A percentile compares a stretch with the other conserved stretches of the same genome.
Evolutionary conservation across 805 yeast genomes (phyloP).

Genomic region (Metschnikowia orientalis): DNA sequence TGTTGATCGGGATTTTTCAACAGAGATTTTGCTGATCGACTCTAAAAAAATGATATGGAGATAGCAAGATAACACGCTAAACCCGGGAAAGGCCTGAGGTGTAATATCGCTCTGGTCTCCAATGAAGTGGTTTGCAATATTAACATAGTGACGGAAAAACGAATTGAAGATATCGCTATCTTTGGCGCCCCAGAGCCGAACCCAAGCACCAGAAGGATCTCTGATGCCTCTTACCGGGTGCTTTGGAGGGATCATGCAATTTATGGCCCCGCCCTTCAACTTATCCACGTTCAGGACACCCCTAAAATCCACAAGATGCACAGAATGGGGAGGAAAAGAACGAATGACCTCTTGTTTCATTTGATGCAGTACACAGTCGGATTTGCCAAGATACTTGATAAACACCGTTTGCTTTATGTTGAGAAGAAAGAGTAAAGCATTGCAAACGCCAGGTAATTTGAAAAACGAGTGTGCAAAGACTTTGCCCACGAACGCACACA

Average conservation of each 20-base stretch:
- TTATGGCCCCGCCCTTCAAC: conserved; percentile 25
- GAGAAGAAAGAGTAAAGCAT: conserved; percentile 52
- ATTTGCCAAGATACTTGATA: conserved; percentile 20
- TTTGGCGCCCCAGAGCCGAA: conserved; percentile 52
- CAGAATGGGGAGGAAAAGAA: conserved; percentile 28
- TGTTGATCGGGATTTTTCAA: conserved; percentile 3
- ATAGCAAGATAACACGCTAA: conserved; percentile 42
- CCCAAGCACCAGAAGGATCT: conserved; percentile 62
- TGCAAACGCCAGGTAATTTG: conserved; percentile 51
- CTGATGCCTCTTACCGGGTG: conserved; percentile 46
- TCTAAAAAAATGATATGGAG: conserved; percentile 39
- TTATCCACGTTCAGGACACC: conserved; percentile 32
- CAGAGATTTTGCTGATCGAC: conserved; percentile 21
- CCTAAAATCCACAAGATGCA: conserved; percentile 28
- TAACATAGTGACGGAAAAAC: conserved; percentile 55
- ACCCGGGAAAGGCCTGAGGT: conserved; percentile 35
- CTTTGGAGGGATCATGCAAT: conserved; percentile 37
- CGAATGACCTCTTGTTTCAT: conserved; percentile 5
- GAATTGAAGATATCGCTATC: conserved; percentile 59
- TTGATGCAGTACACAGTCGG: conserved; percentile 2
- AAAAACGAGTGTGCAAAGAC: conserved; percentile 61
- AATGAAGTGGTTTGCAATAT: conserved; percentile 18
- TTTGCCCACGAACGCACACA: conserved; percentile 66
- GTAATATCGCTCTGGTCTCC: conserved; percentile 4
- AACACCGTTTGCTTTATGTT: conserved; percentile 49